phyloP scores from a whole-genome alignment of 2,329 filamentous ascomycete species.

The Beauveria asiatica region DNA sequence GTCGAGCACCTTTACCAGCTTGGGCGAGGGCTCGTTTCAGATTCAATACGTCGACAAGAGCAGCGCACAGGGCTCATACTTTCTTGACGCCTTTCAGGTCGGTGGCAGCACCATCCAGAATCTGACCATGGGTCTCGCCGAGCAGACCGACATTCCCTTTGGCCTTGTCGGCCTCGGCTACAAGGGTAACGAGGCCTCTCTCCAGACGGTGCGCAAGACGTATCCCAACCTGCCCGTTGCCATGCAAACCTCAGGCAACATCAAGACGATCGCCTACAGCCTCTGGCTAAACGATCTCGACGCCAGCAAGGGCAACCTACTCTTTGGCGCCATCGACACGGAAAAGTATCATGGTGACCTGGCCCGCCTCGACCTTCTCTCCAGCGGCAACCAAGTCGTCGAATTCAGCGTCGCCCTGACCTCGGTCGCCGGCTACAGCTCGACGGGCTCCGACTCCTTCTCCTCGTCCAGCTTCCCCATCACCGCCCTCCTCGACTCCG shows the following conservation, averaged over 20 bases:
- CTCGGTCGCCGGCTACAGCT: slow-evolving; percentile 37
- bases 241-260: slow-evolving; percentile 53
- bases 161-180: slow-evolving; percentile 56
- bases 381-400: slow-evolving; percentile 31
- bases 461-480: slow-evolving; percentile 36
- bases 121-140: slow-evolving; percentile 51
- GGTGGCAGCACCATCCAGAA: slow-evolving; percentile 43
- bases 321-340: slow-evolving; percentile 76
- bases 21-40: slow-evolving; percentile 38
- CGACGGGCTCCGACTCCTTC: slow-evolving; percentile 40
- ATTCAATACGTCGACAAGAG: slow-evolving; percentile 57
- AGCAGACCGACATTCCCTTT: slow-evolving; percentile 43
- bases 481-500: slow-evolving; percentile 64
- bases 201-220: slow-evolving; percentile 20
- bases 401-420: slow-evolving; percentile 43
- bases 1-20: slow-evolving; percentile 38
- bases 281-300: slow-evolving; percentile 56
- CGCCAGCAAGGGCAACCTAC: slow-evolving; percentile 58
- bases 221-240: slow-evolving; percentile 56
- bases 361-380: slow-evolving; percentile 48
- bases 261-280: slow-evolving; percentile 61
- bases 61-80: slow-evolving; percentile 48
- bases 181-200: slow-evolving; percentile 40
- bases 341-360: slow-evolving; percentile 61
- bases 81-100: slow-evolving; percentile 48